Evolutionary conservation across 495 filamentous ascomycete species (phyloP), one percentile per base, ranked within the genome.

Genomic region (Hypoxylon lienhwacheense): DNA sequence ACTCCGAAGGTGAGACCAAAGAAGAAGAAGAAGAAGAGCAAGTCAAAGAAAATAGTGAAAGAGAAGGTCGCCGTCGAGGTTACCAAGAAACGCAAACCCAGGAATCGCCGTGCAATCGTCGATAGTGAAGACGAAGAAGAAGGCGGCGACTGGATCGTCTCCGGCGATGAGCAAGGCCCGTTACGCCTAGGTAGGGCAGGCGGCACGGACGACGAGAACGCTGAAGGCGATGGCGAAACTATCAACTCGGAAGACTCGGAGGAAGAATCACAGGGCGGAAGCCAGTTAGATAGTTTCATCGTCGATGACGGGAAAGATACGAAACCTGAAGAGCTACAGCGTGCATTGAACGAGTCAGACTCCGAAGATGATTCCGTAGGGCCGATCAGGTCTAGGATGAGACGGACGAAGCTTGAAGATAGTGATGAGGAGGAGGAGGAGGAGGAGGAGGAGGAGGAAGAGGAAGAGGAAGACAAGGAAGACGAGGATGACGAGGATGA

Each of bases 221-320:
- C 86, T 12, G 90, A 96, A 60, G 90, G 89, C 20, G 88, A 86
- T 15, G 91, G 89, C 12, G 86, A 92, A 44, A 87, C 82, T 69
- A 72, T 96, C 20, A 76, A 74, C 21, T 85, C 86, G 4, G 83
- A 85, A 15, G 88, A 86, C 53, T 77, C 74, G 0, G 63, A 66
- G 40, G 73, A 72, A 8, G 74, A 73, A 20, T 55, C 65, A 11
- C 72, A 75, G 14, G 74, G 77, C 16, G 76, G 72, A 12, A 80
- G 77, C 31, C 70, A 66, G 15, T 60, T 78, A 8, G 64, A 67
- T 48, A 76, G 74, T 43, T 78, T 78, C 48, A 60, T 77, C 29
- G 70, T 75, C 11, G 61, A 77, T 14, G 73, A 78, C 36, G 74
- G 50, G 3, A 59, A 66, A 3, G 65, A 67, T 33, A 62, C 61